A percentile compares a stretch with the other conserved stretches of the same genome.
Conservation (phyloP, 768 basidiomycete genomes). For the Kwoniella sp. region DNA sequence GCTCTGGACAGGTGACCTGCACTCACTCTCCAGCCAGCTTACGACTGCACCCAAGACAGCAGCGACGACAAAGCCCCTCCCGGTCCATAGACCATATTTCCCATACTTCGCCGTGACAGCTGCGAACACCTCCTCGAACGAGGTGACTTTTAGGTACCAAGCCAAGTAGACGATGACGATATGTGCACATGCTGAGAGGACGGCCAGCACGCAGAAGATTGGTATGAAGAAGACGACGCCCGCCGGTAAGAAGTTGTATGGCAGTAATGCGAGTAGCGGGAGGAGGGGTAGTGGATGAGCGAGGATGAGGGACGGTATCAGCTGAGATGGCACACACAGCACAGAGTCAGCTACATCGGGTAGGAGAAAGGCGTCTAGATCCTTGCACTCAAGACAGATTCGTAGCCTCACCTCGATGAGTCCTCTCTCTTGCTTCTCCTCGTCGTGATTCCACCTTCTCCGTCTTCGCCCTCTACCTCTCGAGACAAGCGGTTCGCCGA, state of each 20-base stretch:
- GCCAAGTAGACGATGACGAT: conserved; percentile 54
- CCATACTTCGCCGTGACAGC: conserved; percentile 40
- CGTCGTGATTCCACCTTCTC: conserved; percentile 31
- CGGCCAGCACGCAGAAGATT: conserved; percentile 42
- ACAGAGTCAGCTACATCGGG: background rate
- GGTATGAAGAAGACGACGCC: conserved; percentile 54
- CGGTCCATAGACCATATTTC: conserved; percentile 42
- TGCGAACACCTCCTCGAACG: conserved; percentile 51
- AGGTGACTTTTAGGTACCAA: conserved; percentile 55
- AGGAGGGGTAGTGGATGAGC: conserved; percentile 53
- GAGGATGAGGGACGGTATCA: conserved; percentile 50
- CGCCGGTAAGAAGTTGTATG: conserved; percentile 53
- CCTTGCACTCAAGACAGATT: background rate
- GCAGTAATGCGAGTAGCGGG: conserved; percentile 47
- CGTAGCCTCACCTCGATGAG: conserved; percentile 44
- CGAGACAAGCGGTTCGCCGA: conserved; percentile 27
- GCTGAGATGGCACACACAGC: conserved; percentile 20
- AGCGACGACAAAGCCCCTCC: conserved; percentile 35
- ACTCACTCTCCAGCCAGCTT: conserved; percentile 51
- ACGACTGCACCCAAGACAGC: conserved; percentile 43
- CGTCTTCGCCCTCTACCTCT: conserved; percentile 15
- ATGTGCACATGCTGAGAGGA: conserved; percentile 50
- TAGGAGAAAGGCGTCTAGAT: background rate
- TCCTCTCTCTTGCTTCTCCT: conserved; percentile 34
- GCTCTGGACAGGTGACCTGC: background rate